These are phyloP conservation scores for Populus tomentosa DNA, from an alignment of 441 rosid species.

Conservation along the genomic window DNA sequence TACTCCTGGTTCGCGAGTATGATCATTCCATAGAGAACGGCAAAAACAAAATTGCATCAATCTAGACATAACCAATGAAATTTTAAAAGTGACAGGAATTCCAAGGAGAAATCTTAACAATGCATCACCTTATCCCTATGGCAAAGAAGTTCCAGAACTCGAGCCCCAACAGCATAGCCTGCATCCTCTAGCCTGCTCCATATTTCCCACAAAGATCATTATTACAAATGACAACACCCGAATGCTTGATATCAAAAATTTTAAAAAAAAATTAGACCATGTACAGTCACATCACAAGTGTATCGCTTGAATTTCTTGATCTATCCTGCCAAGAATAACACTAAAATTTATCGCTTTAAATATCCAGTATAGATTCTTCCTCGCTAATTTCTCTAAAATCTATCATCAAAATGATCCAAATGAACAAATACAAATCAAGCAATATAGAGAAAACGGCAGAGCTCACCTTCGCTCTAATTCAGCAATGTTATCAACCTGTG, in stretches of 20 bases:
- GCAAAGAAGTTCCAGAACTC: slow-evolving; percentile 90
- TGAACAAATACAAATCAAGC: background rate
- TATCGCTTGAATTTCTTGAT: background rate
- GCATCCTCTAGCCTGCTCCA: slow-evolving; percentile 86
- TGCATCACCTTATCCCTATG: slow-evolving; percentile 70
- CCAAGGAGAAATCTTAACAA: background rate
- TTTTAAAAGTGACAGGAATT: background rate
- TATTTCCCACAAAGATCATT: slow-evolving; percentile 9
- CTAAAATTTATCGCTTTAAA: background rate
- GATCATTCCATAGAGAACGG: background rate
- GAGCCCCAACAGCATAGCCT: slow-evolving; percentile 87
- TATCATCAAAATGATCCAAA: background rate
- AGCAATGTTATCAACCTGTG: slow-evolving; percentile 91
- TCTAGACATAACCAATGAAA: background rate
- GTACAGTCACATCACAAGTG: background rate
- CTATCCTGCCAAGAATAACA: background rate
- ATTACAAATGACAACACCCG: background rate
- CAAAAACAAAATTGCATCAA: background rate
- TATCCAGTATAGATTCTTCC: background rate
- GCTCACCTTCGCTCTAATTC: slow-evolving; percentile 84
- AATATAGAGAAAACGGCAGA: background rate
- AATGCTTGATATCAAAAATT: background rate
- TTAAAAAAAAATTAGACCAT: background rate
- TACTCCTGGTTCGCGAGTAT: background rate
- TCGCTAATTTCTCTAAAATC: background rate